Percentiles rank a stretch among this genome's conserved stretches.
Evolutionary conservation across 192 early-diverging fungal genomes (phyloP).

Genomic region (Gonapodya prolifera): DNA sequence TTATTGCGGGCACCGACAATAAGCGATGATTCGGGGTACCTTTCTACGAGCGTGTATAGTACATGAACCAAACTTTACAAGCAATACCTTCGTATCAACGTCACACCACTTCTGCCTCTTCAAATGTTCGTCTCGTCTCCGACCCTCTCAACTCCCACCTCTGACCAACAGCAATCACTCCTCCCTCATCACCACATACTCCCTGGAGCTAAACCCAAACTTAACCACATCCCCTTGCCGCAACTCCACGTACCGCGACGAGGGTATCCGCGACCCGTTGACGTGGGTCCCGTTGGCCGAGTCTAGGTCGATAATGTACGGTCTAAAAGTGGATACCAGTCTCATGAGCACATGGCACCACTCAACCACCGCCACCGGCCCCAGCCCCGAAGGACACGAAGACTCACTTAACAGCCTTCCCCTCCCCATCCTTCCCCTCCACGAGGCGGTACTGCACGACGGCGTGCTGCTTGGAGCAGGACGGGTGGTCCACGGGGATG

Average conservation of each 20-base stretch:
- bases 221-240: constrained; percentile 70
- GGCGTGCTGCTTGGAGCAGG: constrained; percentile 88
- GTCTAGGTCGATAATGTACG: constrained; percentile 87
- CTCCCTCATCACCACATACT: constrained; percentile 81
- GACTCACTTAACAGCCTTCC: constrained; percentile 25
- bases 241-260: constrained; percentile 72
- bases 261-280: constrained; percentile 62
- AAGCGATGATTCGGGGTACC: too few relatives aligned
- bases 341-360: background rate
- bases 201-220: constrained; percentile 81
- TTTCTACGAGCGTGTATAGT: too few relatives aligned
- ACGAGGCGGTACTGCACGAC: constrained; percentile 77
- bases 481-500: constrained; percentile 89
- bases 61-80: too few relatives aligned
- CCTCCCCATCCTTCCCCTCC: constrained; percentile 29
- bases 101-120: too few relatives aligned
- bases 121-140: too few relatives aligned
- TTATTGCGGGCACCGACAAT: too few relatives aligned
- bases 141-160: too few relatives aligned
- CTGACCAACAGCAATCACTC: too few relatives aligned
- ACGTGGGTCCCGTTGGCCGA: constrained; percentile 85
- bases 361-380: background rate
- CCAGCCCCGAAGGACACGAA: constrained; percentile 12
- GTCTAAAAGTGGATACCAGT: constrained; percentile 29
- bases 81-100: too few relatives aligned